Base-by-base conservation (phyloP, 306 rosid species). In the barrel medic (Medicago truncatula) region DNA sequence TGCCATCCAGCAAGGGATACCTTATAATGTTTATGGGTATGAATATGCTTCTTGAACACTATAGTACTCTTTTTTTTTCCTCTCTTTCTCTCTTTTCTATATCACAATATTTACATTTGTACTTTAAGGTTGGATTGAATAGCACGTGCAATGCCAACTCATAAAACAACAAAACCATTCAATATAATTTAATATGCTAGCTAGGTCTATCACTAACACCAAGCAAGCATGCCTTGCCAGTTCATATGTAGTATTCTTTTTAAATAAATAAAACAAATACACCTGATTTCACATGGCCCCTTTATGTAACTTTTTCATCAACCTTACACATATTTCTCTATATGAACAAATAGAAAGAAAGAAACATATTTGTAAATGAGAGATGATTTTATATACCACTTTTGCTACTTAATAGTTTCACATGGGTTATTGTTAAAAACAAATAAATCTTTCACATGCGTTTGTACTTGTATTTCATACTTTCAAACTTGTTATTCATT, bases 1-100 rank as follows among this genome's bases (percentile, higher is more conserved):
- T 89, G 97, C 97, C 67, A 84, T 89, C 87, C 97, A 88, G 78
- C 97, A 89, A 88, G 97, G 97, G 74, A 87, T 88, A 67, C 97
- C 97, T 73, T 92, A 92, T 75, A 92, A 92, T 87, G 58, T 90
- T 70, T 92, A 92, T 84, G 96, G 97, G 97, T 92, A 86, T 62
- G 54, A 41, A 75, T 83, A 71, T 71, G 56, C 73, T 73, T 47
- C 18, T 43, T 11, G 18, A 6, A 67, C 10, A 39, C 57, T 23
- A 54, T 20, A 59, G 23, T 64, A 39, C 36, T 16, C n/a, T 50
- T 1, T 62, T 50, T 34, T 43, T 25, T 56, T 0, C 31, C 31
- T 28, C 31, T 28, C 31, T 28, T 52, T 49, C 21, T 56, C 13
- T 66, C 67, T 76, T 56, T 34, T 56, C 44, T 43, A 5, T 2